Base-by-base conservation (phyloP, 768 basidiomycete species). In the Boletales sp. region DNA sequence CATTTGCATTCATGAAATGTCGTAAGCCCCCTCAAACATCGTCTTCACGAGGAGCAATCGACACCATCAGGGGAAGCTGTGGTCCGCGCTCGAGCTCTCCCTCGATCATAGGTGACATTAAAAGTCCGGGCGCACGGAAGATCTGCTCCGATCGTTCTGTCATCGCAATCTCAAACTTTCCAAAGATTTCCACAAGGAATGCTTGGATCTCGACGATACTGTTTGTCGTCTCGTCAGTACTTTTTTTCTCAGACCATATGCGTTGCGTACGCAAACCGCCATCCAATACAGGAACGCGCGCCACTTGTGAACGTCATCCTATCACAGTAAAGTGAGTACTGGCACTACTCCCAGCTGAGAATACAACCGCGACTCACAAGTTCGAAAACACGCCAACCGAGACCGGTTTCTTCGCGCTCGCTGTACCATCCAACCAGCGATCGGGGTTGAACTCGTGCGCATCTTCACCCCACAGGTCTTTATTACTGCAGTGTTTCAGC, bases 141-240 rank as follows among this genome's bases (percentile, higher is more conserved):
- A 75, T 47, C 27, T 48, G 57, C 36, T 63, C 56, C 17, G 57
- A 48, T 18, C 58, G 61, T 8, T 67, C 62, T 15, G 68, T 68
- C 47, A 61, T 56, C 37, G 59, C 52, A 83, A 79, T 55, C 17
- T 82, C 76, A 56, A 84, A 81, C 54, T 75, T 71, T 31, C 71
- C 62, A 36, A 83, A 50, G 18, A 81, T 67, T 56, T 82, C 80
- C 19, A 78, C 72, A n/a, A 84, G 56, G 64, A 85, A 81, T 0
- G 75, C 71, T 53, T 84, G 83, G 12, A 83, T 60, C 58, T 85
- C 81, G 38, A 74, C 58, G 1, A 82, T 56, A 5, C 69, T 72
- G 68, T 54, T 37, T 2, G 19, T 21, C 11, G 11, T 53, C 24
- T 18, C 38, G 34, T 45, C 29, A 50, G 45, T 19, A 41, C 43